phyloP scores from a whole-genome alignment of 1,284 basidiomycete genomes.

The Fomitopsis schrenkii region DNA sequence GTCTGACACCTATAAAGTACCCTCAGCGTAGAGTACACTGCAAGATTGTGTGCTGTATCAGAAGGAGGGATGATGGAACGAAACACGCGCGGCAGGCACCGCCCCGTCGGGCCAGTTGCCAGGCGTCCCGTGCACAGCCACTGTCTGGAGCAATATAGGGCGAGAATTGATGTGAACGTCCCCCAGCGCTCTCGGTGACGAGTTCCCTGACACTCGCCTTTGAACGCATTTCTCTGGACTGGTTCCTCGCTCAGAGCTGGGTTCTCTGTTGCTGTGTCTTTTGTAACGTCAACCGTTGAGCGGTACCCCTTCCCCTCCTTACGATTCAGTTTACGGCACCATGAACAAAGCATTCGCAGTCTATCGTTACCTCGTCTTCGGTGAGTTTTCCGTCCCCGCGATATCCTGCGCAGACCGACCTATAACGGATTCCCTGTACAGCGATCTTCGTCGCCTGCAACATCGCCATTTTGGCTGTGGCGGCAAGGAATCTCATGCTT shows the following conservation, averaged over 20 bases:
- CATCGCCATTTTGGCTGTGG: conserved; percentile 60
- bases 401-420: background rate
- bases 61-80: background rate
- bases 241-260: conserved; percentile 32
- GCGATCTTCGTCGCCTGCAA: conserved; percentile 61
- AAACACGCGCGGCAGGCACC: background rate
- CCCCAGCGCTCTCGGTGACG: conserved; percentile 10
- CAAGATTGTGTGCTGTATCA: background rate
- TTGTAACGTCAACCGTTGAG: conserved; percentile 24
- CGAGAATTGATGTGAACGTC: conserved; percentile 11
- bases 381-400: conserved; percentile 16
- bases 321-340: conserved; percentile 15
- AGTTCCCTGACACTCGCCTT: conserved; percentile 16
- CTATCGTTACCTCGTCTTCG: conserved; percentile 29
- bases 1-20: too few species aligned
- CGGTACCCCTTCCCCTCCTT: conserved; percentile 22
- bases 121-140: conserved; percentile 6
- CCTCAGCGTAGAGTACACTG: too few species aligned
- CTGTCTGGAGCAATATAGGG: background rate
- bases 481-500: conserved; percentile 66
- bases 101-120: background rate
- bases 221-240: conserved; percentile 25
- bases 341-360: conserved; percentile 25
- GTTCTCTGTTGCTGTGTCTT: conserved; percentile 26
- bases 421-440: conserved; percentile 23